Evolutionary conservation across 2,329 filamentous ascomycete species (phyloP).

Genomic region (Sporothrix sp.): DNA sequence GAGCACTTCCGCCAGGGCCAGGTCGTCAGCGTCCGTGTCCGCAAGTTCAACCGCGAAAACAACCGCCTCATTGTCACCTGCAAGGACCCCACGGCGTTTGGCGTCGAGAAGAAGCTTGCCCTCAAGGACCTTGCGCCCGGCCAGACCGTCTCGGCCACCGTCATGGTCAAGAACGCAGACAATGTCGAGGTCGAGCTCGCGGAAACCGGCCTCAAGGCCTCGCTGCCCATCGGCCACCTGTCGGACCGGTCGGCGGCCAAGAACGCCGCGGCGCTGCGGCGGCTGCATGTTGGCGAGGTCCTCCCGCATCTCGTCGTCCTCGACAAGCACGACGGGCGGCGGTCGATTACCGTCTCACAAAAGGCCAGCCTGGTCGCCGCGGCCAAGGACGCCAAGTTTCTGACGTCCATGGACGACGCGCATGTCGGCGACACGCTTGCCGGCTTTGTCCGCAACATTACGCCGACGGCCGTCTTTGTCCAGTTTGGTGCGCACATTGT

Average conservation of each 20-base stretch:
- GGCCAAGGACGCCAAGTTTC: constrained; percentile 58
- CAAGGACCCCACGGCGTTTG: constrained; percentile 75
- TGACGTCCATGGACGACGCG: constrained; percentile 63
- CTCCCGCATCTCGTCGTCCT: constrained; percentile 74
- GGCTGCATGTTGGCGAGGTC: constrained; percentile 74
- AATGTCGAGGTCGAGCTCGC: constrained; percentile 68
- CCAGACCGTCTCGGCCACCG: constrained; percentile 64
- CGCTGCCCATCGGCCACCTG: constrained; percentile 67
- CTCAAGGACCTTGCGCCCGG: constrained; percentile 67
- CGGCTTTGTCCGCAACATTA: constrained; percentile 81
- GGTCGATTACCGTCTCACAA: constrained; percentile 65
- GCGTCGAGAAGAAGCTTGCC: constrained; percentile 63
- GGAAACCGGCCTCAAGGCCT: constrained; percentile 64
- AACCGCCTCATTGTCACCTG: constrained; percentile 78
- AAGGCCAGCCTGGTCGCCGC: constrained; percentile 76
- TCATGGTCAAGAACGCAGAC: constrained; percentile 71
- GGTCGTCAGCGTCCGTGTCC: constrained; percentile 81
- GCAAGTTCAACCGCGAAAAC: constrained; percentile 64
- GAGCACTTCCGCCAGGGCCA: constrained; percentile 87
- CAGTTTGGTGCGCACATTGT: constrained; percentile 71
- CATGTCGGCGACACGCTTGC: constrained; percentile 57
- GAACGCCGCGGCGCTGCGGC: constrained; percentile 65
- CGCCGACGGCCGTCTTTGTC: constrained; percentile 72
- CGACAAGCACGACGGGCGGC: constrained; percentile 72
- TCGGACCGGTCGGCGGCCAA: constrained; percentile 77